Base-by-base conservation (phyloP, 768 basidiomycete species). In the Naganishia kalamii region DNA sequence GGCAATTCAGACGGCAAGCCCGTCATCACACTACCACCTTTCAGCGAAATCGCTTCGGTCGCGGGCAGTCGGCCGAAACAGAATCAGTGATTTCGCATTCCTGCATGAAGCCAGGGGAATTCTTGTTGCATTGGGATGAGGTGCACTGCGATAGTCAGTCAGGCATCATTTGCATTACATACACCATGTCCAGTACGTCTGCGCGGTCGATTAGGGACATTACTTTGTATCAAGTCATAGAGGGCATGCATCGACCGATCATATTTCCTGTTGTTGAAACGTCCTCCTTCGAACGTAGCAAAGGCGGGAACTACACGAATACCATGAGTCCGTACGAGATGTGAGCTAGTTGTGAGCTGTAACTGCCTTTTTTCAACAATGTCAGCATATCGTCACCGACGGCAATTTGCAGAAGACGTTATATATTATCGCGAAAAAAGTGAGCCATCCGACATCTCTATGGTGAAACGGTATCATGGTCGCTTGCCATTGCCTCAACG, bases 11-110 rank as follows among this genome's bases (percentile, higher is more conserved):
- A 44, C 11, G 27, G 47, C 25, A 65, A 54, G n/a, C 46, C 37
- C 44, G 23, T 33, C 10, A 48, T 59, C 3, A 75, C 75, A 1
- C 69, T 79, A 13, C 78, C 78, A 0, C 77, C 78, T 4, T 79
- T 79, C 67, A 72, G 75, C 19, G 76, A 72, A 3, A 74, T 79
- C 40, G 78, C 78, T 1, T 72, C 73, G 17, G 71, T 79, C 1
- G 78, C 78, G 1, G 78, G 73, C 65, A 65, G 57, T 11, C 68
- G 68, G 13, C 70, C 66, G 32, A 73, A 74, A 43, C 65, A 64
- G 19, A 65, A 63, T 13, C 27, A 27, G n/a, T 30, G 11, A 47
- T 46, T 32, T 23, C 43, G n/a, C 8, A 6, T 23, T 3, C 8
- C 7, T n/a, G 1, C 23, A 4, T 12, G 29, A 41, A 15, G 1